phyloP scores from a whole-genome alignment of 257 asterid species.

The Dorcoceras hygrometricum region DNA sequence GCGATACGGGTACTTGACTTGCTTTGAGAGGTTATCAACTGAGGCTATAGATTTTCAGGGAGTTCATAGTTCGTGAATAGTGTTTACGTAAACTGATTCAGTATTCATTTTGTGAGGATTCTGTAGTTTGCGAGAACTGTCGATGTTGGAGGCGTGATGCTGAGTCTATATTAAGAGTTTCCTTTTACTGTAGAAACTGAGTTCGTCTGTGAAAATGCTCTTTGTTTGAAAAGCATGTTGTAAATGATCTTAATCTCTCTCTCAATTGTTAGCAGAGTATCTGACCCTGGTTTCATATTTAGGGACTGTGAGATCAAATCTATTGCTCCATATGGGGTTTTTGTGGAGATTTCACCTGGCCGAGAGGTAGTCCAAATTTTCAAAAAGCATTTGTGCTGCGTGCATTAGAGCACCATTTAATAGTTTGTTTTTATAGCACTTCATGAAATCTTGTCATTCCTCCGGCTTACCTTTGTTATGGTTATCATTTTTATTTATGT shows the following conservation, averaged over 20 bases:
- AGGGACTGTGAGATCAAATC: slow-evolving; percentile 97
- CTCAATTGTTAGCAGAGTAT: slow-evolving; percentile 7
- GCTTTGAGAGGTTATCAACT: slow-evolving; percentile 9
- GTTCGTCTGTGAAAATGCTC: not conserved
- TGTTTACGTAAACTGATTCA: slow-evolving; percentile 20
- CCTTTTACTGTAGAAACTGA: not conserved
- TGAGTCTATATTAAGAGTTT: not conserved
- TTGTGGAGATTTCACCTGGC: slow-evolving; percentile 91
- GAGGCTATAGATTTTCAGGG: not conserved
- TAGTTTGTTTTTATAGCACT: slow-evolving; percentile 6
- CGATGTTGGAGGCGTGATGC: not conserved
- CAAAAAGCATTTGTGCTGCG: slow-evolving; percentile 17
- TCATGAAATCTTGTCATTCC: not conserved
- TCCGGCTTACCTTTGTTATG: slow-evolving; percentile 4
- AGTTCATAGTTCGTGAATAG: not conserved
- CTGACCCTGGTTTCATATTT: slow-evolving; percentile 29
- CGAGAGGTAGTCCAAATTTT: slow-evolving; percentile 65
- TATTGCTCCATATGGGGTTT: slow-evolving; percentile 81
- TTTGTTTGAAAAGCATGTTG: slow-evolving; percentile 11
- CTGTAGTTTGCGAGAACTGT: not conserved
- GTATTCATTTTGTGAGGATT: not conserved
- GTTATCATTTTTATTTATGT: slow-evolving; percentile 7
- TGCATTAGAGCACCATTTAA: slow-evolving; percentile 10
- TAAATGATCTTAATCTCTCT: slow-evolving; percentile 3
- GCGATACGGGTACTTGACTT: slow-evolving; percentile 11